phyloP scores from a whole-genome alignment of 106 monocot species.

The Allium cepa region DNA sequence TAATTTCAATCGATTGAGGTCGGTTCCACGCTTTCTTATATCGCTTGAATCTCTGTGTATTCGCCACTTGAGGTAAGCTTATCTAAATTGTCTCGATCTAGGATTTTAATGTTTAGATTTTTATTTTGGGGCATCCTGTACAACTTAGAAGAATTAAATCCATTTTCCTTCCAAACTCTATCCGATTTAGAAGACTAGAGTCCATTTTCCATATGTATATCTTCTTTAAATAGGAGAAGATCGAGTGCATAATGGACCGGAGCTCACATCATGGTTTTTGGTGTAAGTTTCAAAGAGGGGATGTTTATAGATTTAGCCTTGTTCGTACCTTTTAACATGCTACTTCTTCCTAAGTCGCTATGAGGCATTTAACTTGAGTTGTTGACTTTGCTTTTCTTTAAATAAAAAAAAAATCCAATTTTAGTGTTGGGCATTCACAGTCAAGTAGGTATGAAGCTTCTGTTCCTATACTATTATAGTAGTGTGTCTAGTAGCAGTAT shows the following conservation, averaged over 20 bases:
- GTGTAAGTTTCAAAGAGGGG: slow-evolving; percentile 1
- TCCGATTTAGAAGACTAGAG: no score
- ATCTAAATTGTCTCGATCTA: no score
- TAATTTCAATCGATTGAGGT: no score
- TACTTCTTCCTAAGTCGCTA: slow-evolving; percentile 1
- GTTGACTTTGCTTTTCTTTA: slow-evolving; percentile 16
- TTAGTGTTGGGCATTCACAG: slow-evolving; percentile 11
- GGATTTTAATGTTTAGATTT: no score
- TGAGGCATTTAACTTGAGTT: slow-evolving; percentile 12
- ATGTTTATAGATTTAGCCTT: slow-evolving; percentile 13
- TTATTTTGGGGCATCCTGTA: no score
- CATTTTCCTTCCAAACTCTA: no score
- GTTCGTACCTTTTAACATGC: slow-evolving; percentile 3
- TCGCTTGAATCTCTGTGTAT: no score
- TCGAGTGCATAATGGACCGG: background rate
- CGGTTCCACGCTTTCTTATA: no score
- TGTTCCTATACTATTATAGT: background rate
- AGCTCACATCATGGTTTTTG: background rate
- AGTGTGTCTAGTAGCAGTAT: background rate
- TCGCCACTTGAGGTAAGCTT: no score
- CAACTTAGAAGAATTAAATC: no score
- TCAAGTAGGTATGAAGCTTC: slow-evolving; percentile 9
- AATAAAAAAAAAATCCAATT: slow-evolving; percentile 13
- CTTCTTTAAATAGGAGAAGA: background rate
- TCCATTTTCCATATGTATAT: background rate